These are phyloP conservation scores for Trichoderma asperellum DNA, from an alignment of 2,329 filamentous ascomycete species.

Conservation along the genomic window DNA sequence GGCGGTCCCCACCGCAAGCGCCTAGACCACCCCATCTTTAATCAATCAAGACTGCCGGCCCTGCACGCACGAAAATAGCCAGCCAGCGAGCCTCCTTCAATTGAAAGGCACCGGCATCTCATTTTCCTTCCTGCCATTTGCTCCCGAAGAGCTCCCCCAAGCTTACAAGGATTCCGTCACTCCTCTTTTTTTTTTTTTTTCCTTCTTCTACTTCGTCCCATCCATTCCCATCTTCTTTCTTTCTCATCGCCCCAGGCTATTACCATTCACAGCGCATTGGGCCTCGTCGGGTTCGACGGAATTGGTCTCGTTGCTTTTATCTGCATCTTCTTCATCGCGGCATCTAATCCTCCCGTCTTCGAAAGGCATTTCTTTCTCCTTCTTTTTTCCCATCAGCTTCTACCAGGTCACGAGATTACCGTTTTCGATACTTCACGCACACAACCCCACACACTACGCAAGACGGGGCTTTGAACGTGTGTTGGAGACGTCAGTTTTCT, in stretches of 20 bases:
- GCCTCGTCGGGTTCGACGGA: constrained; percentile 22
- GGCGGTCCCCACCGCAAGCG: constrained; percentile 19
- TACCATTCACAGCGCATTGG: neutral
- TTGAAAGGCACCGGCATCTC: constrained; percentile 25
- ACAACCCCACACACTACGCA: constrained; percentile 23
- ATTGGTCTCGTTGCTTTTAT: neutral
- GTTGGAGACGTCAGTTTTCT: constrained; percentile 9
- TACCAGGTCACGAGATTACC: constrained; percentile 20
- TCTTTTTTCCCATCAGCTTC: neutral
- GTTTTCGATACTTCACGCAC: constrained; percentile 16
- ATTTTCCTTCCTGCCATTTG: constrained; percentile 24
- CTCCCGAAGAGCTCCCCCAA: constrained; percentile 18
- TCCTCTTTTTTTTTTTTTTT: constrained; percentile 26
- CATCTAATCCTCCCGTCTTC: neutral
- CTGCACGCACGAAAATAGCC: constrained; percentile 27
- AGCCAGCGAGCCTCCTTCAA: constrained; percentile 20
- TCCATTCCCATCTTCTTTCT: constrained; percentile 4
- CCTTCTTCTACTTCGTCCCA: constrained; percentile 17
- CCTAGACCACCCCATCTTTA: constrained; percentile 18
- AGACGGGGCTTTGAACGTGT: constrained; percentile 16
- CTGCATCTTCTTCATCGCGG: neutral
- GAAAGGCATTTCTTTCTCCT: neutral
- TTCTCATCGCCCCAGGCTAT: neutral
- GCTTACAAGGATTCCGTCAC: constrained; percentile 21
- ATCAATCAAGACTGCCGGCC: constrained; percentile 26